phyloP scores from a whole-genome alignment of 345 rosid species.

The Conringia planisiliqua region DNA sequence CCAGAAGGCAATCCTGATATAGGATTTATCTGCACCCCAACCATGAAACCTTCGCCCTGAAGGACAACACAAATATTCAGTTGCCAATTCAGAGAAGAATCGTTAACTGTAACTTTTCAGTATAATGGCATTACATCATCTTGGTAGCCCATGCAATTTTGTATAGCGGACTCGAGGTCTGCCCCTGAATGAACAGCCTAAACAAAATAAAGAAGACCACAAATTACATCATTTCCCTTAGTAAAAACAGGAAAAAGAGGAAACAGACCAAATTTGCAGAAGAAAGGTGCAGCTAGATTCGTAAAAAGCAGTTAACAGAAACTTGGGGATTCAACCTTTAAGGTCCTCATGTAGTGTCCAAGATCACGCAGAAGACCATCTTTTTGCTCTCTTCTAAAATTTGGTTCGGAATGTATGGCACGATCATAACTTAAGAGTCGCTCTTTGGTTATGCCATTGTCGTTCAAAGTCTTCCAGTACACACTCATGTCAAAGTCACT shows the following conservation, averaged over 20 bases:
- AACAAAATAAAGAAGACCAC: slow-evolving; percentile 28
- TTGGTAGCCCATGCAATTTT: slow-evolving; percentile 93
- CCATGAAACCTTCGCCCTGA: slow-evolving; percentile 99
- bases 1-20: slow-evolving; percentile 86
- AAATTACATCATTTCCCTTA: not conserved
- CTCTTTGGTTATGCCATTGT: slow-evolving; percentile 90
- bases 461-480: slow-evolving; percentile 96
- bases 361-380: slow-evolving; percentile 88
- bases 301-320: slow-evolving; percentile 3
- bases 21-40: slow-evolving; percentile 93
- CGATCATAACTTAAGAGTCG: slow-evolving; percentile 97
- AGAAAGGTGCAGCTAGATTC: slow-evolving; percentile 13
- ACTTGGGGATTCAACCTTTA: slow-evolving; percentile 61
- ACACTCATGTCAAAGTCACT: slow-evolving; percentile 75
- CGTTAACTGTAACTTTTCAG: slow-evolving; percentile 22
- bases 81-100: slow-evolving; percentile 22
- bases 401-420: slow-evolving; percentile 86
- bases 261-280: slow-evolving; percentile 15
- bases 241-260: not conserved
- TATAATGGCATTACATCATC: slow-evolving; percentile 54
- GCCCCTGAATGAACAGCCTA: slow-evolving; percentile 99
- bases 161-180: slow-evolving; percentile 93
- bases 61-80: slow-evolving; percentile 23
- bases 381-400: slow-evolving; percentile 71
- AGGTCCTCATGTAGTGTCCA: slow-evolving; percentile 90